Conservation (phyloP, 2,329 filamentous ascomycete species). For the Fusarium graminum region DNA sequence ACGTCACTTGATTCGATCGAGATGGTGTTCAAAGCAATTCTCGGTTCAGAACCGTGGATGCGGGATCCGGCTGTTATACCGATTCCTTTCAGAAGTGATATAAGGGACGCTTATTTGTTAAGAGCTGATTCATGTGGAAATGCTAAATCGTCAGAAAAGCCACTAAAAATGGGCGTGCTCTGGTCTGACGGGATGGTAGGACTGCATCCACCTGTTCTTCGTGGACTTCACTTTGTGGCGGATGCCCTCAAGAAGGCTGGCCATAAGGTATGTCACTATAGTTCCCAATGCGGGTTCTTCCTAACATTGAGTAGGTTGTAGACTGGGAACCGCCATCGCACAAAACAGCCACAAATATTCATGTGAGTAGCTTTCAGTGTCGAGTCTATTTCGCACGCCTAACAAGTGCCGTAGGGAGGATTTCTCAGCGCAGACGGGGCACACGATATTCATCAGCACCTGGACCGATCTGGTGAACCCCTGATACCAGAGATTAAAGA, state of each 20-base stretch:
- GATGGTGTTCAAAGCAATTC: constrained; percentile 67
- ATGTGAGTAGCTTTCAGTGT: neutral
- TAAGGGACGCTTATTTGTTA: constrained; percentile 56
- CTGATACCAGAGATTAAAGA: constrained; percentile 57
- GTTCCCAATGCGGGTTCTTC: fast-evolving
- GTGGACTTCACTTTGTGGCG: constrained; percentile 45
- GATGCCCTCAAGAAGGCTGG: constrained; percentile 13
- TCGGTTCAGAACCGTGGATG: constrained; percentile 73
- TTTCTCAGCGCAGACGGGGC: constrained; percentile 53
- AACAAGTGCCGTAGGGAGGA: constrained; percentile 26
- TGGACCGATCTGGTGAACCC: constrained; percentile 68
- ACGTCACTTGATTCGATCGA: constrained; percentile 67
- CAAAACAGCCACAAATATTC: constrained; percentile 18
- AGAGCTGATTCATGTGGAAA: constrained; percentile 34
- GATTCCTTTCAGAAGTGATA: constrained; percentile 72
- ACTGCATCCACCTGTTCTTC: constrained; percentile 68
- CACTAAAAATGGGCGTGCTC: constrained; percentile 68
- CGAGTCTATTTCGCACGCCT: neutral
- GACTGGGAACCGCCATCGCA: constrained; percentile 37
- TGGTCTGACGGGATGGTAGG: constrained; percentile 63
- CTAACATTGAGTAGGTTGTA: constrained; percentile 48
- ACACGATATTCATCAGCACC: constrained; percentile 58
- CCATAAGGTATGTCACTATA: constrained; percentile 56
- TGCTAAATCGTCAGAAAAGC: constrained; percentile 26
- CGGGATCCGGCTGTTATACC: constrained; percentile 74